Evolutionary conservation across 2,329 filamentous ascomycete genomes (phyloP), one percentile per base, ranked within the genome.

Genomic region (Camillea tinctor): DNA sequence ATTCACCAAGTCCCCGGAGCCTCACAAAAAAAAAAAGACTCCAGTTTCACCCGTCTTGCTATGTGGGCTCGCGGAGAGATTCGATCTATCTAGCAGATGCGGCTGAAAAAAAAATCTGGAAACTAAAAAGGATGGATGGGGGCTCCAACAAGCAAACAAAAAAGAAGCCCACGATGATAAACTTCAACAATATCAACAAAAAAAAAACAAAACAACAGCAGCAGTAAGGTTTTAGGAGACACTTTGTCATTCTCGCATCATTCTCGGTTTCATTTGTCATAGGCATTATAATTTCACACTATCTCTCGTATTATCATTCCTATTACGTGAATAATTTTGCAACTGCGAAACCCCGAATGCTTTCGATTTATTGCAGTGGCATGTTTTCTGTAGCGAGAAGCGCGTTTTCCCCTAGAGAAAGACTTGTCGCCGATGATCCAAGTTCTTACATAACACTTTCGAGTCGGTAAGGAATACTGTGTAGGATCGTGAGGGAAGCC

Each of bases 21-120:
- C 30, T 57, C 55, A 58, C 20, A 55, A 55, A 22, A 20, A 55
- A 55, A 22, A 40, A 40, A n/a, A n/a, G 59, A 63, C 63, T 64
- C 63, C 63, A 62, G 60, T 54, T 60, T 56, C 57, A 57, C 40
- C 53, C 50, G 58, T 55, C 57, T 54, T 64, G 36, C 20, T 58
- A 58, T 61, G 59, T 60, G 61, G 36, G 36, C 36, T 44, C 17
- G 36, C 36, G 36, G 65, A 50, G 56, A 40, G 30, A 44, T 44
- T 44, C 36, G 36, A 44, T 44, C 36, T 44, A n/a, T 62, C 56
- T 57, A 57, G 48, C 19, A 36, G 19, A 50, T 24, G 40, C 44
- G 54, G 58, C 54, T 60, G 52, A 61, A 60, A 15, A 60, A 40
- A 17, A 20, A 24, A 21, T 11, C 19, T 17, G 23, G 11, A 13